These are phyloP conservation scores for Anthostomella pinea DNA, from an alignment of 2,329 filamentous ascomycete species.

Conservation along the genomic window DNA sequence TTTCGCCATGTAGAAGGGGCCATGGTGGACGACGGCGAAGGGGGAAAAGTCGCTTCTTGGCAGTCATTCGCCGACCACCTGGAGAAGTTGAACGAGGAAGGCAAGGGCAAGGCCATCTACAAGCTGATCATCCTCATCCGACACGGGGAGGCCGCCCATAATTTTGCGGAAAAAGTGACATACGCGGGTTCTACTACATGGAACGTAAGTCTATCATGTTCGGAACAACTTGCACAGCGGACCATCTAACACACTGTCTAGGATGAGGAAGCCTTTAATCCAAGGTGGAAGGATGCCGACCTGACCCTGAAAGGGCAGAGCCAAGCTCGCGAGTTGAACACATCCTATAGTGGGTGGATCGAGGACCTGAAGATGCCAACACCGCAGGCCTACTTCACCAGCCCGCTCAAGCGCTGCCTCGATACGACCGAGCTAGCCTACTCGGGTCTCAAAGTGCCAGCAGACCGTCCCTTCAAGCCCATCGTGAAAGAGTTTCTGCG, in stretches of 20 bases:
- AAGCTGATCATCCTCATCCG: slow-evolving; percentile 17
- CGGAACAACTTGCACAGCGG: slow-evolving; percentile 3
- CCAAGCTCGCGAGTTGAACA: slow-evolving; percentile 51
- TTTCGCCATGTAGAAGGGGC: too few relatives aligned
- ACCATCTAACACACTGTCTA: slow-evolving; percentile 36
- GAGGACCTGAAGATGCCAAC: slow-evolving; percentile 45
- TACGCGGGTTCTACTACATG: slow-evolving; percentile 17
- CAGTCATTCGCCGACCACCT: slow-evolving; percentile 48
- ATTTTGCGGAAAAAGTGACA: slow-evolving; percentile 20
- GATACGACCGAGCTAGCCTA: slow-evolving; percentile 55
- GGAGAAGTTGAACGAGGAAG: slow-evolving; percentile 41
- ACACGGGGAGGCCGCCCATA: slow-evolving; percentile 21
- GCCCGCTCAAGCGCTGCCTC: slow-evolving; percentile 56
- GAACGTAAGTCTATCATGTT: slow-evolving; percentile 12
- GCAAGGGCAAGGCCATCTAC: slow-evolving; percentile 51
- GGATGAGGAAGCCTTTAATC: slow-evolving; percentile 37
- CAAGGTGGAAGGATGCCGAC: slow-evolving; percentile 41
- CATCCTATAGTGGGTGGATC: slow-evolving; percentile 50
- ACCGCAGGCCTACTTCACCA: slow-evolving; percentile 54
- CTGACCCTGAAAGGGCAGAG: slow-evolving; percentile 51
- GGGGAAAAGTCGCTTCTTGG: too few relatives aligned
- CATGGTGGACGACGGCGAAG: too few relatives aligned
- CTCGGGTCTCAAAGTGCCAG: slow-evolving; percentile 35
- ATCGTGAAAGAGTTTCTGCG: slow-evolving; percentile 57
- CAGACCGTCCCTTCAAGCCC: slow-evolving; percentile 41